These are phyloP conservation scores for Cyclaneusma minus DNA, from an alignment of 2,329 filamentous ascomycete genomes.

Conservation along the genomic window DNA sequence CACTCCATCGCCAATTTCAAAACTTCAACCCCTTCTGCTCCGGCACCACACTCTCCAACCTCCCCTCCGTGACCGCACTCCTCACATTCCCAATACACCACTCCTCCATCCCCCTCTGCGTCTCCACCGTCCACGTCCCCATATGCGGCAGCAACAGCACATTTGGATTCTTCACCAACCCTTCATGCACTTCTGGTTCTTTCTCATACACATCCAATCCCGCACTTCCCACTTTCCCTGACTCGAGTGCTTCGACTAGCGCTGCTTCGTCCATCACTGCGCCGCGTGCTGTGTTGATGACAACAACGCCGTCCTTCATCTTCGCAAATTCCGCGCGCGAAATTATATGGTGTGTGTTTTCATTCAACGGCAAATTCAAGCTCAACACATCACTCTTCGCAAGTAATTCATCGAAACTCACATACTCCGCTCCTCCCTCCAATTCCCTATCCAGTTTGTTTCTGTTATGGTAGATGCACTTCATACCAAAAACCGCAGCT, in stretches of 20 bases:
- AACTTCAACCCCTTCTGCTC: constrained; percentile 58
- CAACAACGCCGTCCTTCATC: constrained; percentile 65
- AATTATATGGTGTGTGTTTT: constrained; percentile 60
- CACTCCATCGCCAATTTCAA: no score
- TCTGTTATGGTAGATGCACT: constrained; percentile 60
- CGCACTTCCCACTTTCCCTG: constrained; percentile 51
- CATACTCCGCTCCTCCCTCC: constrained; percentile 43
- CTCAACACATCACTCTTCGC: constrained; percentile 60
- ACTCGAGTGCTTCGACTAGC: constrained; percentile 56
- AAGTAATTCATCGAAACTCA: constrained; percentile 60
- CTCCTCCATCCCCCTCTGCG: constrained; percentile 52
- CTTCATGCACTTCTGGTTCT: constrained; percentile 62
- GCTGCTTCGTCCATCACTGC: constrained; percentile 72
- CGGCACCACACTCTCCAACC: constrained; percentile 52
- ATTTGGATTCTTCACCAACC: constrained; percentile 51
- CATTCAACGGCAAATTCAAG: constrained; percentile 68
- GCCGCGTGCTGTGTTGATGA: constrained; percentile 73
- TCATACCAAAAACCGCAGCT: constrained; percentile 62
- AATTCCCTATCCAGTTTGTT: constrained; percentile 38
- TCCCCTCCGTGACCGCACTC: constrained; percentile 43
- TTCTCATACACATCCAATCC: constrained; percentile 76
- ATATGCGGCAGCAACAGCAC: constrained; percentile 72
- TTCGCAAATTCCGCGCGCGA: constrained; percentile 51
- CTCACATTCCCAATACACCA: constrained; percentile 59
- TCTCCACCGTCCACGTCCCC: constrained; percentile 67